phyloP scores from a whole-genome alignment of 129 eudicot genomes.

The Lonicera japonica region DNA sequence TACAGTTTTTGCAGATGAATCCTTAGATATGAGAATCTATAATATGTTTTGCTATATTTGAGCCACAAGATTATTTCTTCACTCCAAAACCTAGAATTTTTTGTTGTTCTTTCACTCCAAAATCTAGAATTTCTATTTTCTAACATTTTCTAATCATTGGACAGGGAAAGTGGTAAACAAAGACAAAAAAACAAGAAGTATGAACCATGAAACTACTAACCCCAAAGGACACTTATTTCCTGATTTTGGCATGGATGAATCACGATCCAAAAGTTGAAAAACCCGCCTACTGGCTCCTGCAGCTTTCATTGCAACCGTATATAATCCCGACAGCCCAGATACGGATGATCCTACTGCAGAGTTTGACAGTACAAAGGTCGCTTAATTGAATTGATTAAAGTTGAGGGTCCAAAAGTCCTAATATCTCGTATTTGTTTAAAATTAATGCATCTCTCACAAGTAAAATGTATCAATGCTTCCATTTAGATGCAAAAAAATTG shows the following conservation, averaged over 20 bases:
- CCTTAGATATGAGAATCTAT: too few relatives aligned
- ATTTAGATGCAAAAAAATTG: not conserved
- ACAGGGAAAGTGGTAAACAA: not conserved
- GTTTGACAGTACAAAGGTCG: slow-evolving; percentile 9
- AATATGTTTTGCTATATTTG: too few relatives aligned
- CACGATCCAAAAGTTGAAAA: slow-evolving; percentile 88
- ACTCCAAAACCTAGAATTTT: too few relatives aligned
- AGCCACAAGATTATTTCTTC: too few relatives aligned
- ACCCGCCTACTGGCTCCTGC: slow-evolving; percentile 98
- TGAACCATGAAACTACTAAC: too few relatives aligned
- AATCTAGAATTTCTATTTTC: too few relatives aligned
- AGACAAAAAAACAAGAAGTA: too few relatives aligned
- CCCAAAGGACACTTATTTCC: slow-evolving; percentile 83
- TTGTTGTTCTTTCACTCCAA: too few relatives aligned
- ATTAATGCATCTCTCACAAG: not conserved
- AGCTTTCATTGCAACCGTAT: slow-evolving; percentile 90
- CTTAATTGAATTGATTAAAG: not conserved
- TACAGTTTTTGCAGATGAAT: too few relatives aligned
- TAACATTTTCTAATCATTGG: not conserved
- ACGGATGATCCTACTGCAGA: slow-evolving; percentile 83
- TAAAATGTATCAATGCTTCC: not conserved
- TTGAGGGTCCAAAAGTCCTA: not conserved
- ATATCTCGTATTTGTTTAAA: not conserved
- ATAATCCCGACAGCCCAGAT: slow-evolving; percentile 73
- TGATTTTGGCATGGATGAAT: slow-evolving; percentile 72